phyloP scores from a whole-genome alignment of 2,329 filamentous ascomycete species.

The Sordariomycetes sp. region DNA sequence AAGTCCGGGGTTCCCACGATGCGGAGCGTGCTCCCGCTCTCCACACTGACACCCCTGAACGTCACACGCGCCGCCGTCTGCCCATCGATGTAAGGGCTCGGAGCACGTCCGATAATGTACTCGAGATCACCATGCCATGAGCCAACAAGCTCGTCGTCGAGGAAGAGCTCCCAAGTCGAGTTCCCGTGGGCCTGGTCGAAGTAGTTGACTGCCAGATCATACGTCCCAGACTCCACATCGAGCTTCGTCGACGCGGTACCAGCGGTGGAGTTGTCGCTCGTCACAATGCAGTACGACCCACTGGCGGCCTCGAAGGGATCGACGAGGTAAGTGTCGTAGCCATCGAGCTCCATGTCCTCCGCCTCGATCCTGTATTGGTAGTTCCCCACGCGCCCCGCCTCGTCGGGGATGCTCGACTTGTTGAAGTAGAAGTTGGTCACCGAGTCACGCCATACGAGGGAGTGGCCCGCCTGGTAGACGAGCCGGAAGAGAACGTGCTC shows the following conservation, averaged over 20 bases:
- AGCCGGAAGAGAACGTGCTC: slow-evolving; percentile 44
- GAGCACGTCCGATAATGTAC: slow-evolving; percentile 42
- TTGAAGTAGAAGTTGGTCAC: slow-evolving; percentile 52
- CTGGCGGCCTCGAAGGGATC: slow-evolving; percentile 48
- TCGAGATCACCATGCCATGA: slow-evolving; percentile 48
- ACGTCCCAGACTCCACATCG: slow-evolving; percentile 35
- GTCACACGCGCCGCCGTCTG: slow-evolving; percentile 51
- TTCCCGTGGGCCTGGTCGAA: slow-evolving; percentile 48
- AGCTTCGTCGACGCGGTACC: slow-evolving; percentile 31
- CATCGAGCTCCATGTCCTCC: slow-evolving; percentile 46
- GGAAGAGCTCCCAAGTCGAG: slow-evolving; percentile 37
- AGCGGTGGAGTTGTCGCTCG: slow-evolving; percentile 28
- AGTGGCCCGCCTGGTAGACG: slow-evolving; percentile 54
- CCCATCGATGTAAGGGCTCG: slow-evolving; percentile 46
- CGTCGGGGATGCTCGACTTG: slow-evolving; percentile 46
- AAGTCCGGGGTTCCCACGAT: slow-evolving; percentile 46
- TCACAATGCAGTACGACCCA: slow-evolving; percentile 39
- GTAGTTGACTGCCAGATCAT: slow-evolving; percentile 54
- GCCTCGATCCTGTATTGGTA: slow-evolving; percentile 58
- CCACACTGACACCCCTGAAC: slow-evolving; percentile 34
- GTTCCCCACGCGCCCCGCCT: slow-evolving; percentile 37
- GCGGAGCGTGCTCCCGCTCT: slow-evolving; percentile 35
- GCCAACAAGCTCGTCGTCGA: slow-evolving; percentile 39
- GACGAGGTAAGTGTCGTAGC: slow-evolving; percentile 40
- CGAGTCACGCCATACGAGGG: slow-evolving; percentile 57